Percentiles rank a stretch among this genome's conserved stretches.
phyloP scores from a whole-genome alignment of 2,329 filamentous ascomycete species.

The Cordyceps javanica region DNA sequence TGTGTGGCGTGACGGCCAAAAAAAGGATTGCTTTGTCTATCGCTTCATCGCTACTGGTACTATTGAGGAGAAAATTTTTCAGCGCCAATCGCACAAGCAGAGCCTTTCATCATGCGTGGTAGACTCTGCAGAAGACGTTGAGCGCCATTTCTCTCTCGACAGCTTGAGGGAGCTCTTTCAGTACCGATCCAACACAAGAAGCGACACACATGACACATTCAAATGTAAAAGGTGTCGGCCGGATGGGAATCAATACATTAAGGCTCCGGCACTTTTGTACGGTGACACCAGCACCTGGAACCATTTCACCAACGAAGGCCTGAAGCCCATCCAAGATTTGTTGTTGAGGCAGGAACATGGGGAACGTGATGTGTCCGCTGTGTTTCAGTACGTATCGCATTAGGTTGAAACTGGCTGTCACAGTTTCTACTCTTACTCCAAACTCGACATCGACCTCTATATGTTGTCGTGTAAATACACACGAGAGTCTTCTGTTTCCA shows the following conservation, averaged over 20 bases:
- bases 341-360: constrained; percentile 78
- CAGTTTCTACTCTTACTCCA: neutral
- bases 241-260: constrained; percentile 80
- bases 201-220: constrained; percentile 97
- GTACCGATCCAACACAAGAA: constrained; percentile 76
- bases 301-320: constrained; percentile 78
- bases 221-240: constrained; percentile 93
- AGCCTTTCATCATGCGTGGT: constrained; percentile 94
- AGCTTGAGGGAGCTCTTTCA: constrained; percentile 90
- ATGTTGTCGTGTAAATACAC: no score
- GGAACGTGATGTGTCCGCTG: constrained; percentile 78
- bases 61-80: constrained; percentile 99
- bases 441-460: no score
- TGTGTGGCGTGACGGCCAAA: constrained; percentile 98
- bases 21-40: constrained; percentile 99
- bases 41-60: constrained; percentile 98
- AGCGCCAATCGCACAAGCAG: constrained; percentile 97
- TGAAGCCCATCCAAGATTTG: constrained; percentile 84
- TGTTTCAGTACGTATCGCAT: constrained; percentile 98
- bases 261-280: constrained; percentile 91
- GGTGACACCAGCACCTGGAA: constrained; percentile 99
- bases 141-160: constrained; percentile 91
- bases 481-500: neutral
- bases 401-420: constrained; percentile 20
- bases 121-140: constrained; percentile 92